Base-by-base conservation (phyloP, 148 eudicot genomes). In the Oxyria digyna region DNA sequence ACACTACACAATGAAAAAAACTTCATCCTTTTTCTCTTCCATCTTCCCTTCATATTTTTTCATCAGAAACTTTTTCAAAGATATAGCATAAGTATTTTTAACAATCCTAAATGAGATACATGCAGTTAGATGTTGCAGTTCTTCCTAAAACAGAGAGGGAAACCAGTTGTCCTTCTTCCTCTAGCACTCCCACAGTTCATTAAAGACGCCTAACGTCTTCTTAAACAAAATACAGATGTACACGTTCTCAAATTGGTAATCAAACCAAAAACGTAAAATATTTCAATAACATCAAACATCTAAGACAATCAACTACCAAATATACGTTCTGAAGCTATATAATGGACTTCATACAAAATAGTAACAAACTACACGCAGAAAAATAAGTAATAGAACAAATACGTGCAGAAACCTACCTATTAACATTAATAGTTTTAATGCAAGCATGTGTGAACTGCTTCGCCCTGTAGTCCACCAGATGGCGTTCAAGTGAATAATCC, bases 371-470 rank as follows among this genome's bases (percentile, higher is more conserved):
- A n/a, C n/a, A n/a, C n/a, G n/a, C n/a, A n/a, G 63, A 24, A 10
- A 52, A 55, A 55, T 13, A 4, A 12, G 65, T 9, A 29, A 59
- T 37, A 29, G 4, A 29, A 5, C 7, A 14, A 14, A 29, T 8
- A 6, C 4, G 12, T 21, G 62, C 62, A 54, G 31, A 29, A 74
- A 75, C 79, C 41, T 17, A 94, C 98, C 98, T 94, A 62, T 90
- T 85, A 35, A 83, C 82, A 78, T 94, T 71, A 78, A 94, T 81
- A 73, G 96, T 95, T 71, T 73, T 83, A 59, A 90, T 76, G 77
- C 97, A 94, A 62, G 89, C 86, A 75, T 79, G 79, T 41, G 80
- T 72, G 23, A 94, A 76, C 72, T 76, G 77, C 89, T 88, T 94
- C 74, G 88, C 84, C 84, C 98, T 81, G 84, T 82, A 82, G 43